Evolutionary conservation across 345 rosid species (phyloP), one percentile per base, ranked within the genome.

Genomic region (Alliaria petiolata): DNA sequence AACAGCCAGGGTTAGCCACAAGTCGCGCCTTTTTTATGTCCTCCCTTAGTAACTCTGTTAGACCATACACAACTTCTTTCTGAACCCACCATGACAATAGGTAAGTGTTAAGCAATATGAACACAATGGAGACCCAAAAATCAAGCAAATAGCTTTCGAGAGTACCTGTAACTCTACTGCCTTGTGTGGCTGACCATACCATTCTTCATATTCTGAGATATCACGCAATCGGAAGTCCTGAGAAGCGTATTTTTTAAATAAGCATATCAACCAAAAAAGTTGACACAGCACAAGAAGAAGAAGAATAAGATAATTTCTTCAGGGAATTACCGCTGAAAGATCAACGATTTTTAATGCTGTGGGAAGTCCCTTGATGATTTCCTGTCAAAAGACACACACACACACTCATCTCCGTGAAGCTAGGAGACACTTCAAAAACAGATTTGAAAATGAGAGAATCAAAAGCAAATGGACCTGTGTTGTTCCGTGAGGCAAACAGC

Each of bases 1-100:
- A 95, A 74, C 99, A 95, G 65, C 98, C 99, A 58, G 99, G 99
- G 69, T 95, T 95, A 78, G 98, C 99, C 26, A 95, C 99, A 25
- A 95, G 80, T 20, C 80, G 86, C 8, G 97, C 97, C 45, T 56
- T 63, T 82, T 64, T 80, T 14, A 95, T 79, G 70, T 87, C 88
- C 8, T 88, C 88, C 75, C 99, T 83, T 33, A 44, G 78, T 67
- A 91, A 65, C 88, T 92, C 99, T 25, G 99, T 95, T 85, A 95
- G 81, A 63, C 99, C 99, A 81, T 92, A 95, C 12, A 92, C 86
- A 76, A 89, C 99, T 70, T 88, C 93, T 80, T 87, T 81, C 98
- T 95, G 82, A 53, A 80, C 59, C 67, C 64, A 50, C 46, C 39
- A 63, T 2, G 65, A 62, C 11, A 68, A 1, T 34, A 0, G 9